phyloP scores from a whole-genome alignment of 768 basidiomycete species.

The Collybia sp. region DNA sequence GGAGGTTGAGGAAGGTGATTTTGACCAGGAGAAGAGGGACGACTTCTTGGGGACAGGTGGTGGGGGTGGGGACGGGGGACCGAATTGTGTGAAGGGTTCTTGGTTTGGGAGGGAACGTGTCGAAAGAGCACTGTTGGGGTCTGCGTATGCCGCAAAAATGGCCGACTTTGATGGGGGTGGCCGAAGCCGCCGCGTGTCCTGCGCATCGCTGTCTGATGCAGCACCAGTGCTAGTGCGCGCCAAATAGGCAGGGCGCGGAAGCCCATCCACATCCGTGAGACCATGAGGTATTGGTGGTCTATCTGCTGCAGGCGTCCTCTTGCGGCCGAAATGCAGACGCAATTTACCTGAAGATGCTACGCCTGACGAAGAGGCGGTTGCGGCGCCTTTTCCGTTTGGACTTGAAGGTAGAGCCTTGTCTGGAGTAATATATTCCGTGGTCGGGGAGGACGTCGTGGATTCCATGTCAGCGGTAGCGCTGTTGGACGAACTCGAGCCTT shows the following conservation, averaged over 20 bases:
- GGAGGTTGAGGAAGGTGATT: slow-evolving; percentile 18
- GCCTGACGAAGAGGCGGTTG: slow-evolving; percentile 8
- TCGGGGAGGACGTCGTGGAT: slow-evolving; percentile 25
- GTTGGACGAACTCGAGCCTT: slow-evolving; percentile 10
- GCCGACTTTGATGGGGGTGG: slow-evolving; percentile 63
- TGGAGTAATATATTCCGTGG: slow-evolving; percentile 25
- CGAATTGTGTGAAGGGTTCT: slow-evolving; percentile 14
- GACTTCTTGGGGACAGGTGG: slow-evolving; percentile 23
- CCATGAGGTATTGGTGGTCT: slow-evolving; percentile 12
- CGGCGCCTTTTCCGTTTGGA: slow-evolving; percentile 23
- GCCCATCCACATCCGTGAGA: slow-evolving; percentile 11
- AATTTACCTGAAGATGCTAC: slow-evolving; percentile 23
- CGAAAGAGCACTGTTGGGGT: slow-evolving; percentile 46
- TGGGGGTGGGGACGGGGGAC: slow-evolving; percentile 10
- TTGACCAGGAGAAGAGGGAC: slow-evolving; percentile 38
- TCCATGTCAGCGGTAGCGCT: slow-evolving; percentile 14
- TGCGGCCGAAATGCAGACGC: slow-evolving; percentile 34
- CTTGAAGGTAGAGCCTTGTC: slow-evolving; percentile 28
- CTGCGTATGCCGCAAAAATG: slow-evolving; percentile 57
- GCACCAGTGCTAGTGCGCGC: slow-evolving; percentile 29
- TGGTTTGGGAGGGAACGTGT: slow-evolving; percentile 59
- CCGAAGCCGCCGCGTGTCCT: slow-evolving; percentile 35
- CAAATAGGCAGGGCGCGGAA: slow-evolving; percentile 27
- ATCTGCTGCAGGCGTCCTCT: slow-evolving; percentile 21
- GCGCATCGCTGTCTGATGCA: slow-evolving; percentile 36